Percentiles rank a stretch among this genome's conserved stretches.
These are phyloP conservation scores for Sinapis alba DNA, from an alignment of 441 rosid species.

Conservation along the genomic window DNA sequence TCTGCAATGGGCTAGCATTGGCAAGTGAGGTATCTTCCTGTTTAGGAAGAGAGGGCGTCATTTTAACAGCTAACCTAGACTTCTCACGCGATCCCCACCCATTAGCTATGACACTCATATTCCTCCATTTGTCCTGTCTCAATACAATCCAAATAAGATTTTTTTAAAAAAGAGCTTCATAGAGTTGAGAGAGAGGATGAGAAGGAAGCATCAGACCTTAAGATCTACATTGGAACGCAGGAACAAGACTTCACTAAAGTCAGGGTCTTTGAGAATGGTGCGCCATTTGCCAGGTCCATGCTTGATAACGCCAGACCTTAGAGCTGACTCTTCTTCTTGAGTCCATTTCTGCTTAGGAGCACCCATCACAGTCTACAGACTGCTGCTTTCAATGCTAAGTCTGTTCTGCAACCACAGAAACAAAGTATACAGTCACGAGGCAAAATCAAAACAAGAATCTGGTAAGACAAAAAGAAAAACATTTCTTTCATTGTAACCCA, in stretches of 20 bases:
- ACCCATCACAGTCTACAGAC: slow-evolving; percentile 57
- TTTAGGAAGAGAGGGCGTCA: slow-evolving; percentile 53
- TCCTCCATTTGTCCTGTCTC: slow-evolving; percentile 95
- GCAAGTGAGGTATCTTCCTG: slow-evolving; percentile 58
- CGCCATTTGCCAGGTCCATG: slow-evolving; percentile 99
- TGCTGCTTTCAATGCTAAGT: slow-evolving; percentile 18
- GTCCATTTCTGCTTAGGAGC: slow-evolving; percentile 99
- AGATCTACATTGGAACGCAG: slow-evolving; percentile 96
- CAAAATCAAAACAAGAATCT: neutral
- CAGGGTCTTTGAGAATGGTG: slow-evolving; percentile 92
- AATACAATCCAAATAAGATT: slow-evolving; percentile 9
- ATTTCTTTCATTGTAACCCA: no score
- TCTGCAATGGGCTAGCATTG: slow-evolving; percentile 42
- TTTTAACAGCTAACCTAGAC: slow-evolving; percentile 68
- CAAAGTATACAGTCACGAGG: neutral
- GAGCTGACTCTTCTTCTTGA: slow-evolving; percentile 91
- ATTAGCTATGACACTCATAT: slow-evolving; percentile 93
- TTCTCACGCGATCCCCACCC: slow-evolving; percentile 92
- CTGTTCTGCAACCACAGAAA: slow-evolving; percentile 27
- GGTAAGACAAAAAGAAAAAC: neutral
- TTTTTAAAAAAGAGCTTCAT: neutral
- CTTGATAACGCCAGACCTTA: slow-evolving; percentile 89
- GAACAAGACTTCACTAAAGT: slow-evolving; percentile 74
- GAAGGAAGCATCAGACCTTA: slow-evolving; percentile 53
- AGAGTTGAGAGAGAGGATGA: slow-evolving; percentile 15